Percentiles rank a stretch among this genome's conserved stretches.
phyloP scores from a whole-genome alignment of 1,284 basidiomycete species.

The Mycena citricolor region DNA sequence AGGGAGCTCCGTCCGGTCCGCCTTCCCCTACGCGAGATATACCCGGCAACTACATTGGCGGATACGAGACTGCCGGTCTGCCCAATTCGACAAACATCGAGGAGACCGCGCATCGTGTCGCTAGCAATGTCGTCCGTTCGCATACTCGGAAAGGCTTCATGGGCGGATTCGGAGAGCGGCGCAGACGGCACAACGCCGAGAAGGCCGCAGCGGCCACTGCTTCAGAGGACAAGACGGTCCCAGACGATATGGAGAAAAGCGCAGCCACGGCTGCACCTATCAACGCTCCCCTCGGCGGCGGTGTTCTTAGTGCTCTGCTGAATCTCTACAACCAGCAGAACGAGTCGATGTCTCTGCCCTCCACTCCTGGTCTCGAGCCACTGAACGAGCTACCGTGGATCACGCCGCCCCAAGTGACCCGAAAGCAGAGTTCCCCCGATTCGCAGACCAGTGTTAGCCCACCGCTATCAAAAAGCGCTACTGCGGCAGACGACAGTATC shows the following conservation, averaged over 20 bases:
- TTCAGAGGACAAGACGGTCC: slow-evolving; percentile 3
- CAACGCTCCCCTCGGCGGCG: slow-evolving; percentile 33
- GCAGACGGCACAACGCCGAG: background rate
- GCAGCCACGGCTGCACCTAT: slow-evolving; percentile 19
- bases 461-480: no score
- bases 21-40: slow-evolving; percentile 31
- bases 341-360: slow-evolving; percentile 28
- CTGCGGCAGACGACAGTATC: slow-evolving; percentile 1
- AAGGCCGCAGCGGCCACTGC: slow-evolving; percentile 11
- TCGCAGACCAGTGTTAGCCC: no score
- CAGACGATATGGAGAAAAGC: slow-evolving; percentile 32
- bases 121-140: slow-evolving; percentile 30
- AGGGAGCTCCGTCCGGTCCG: slow-evolving; percentile 22
- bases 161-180: slow-evolving; percentile 6
- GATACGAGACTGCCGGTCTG: slow-evolving; percentile 42
- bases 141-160: slow-evolving; percentile 26
- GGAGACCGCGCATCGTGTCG: slow-evolving; percentile 27
- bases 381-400: slow-evolving; percentile 10
- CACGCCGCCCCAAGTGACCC: slow-evolving; percentile 1
- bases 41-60: slow-evolving; percentile 44
- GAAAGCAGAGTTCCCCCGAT: no score
- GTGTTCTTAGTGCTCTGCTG: slow-evolving; percentile 54
- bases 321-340: slow-evolving; percentile 48
- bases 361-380: slow-evolving; percentile 27
- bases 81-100: slow-evolving; percentile 33